Base-by-base conservation (phyloP, 495 filamentous ascomycete genomes). In the Penicillium cataractarum region DNA sequence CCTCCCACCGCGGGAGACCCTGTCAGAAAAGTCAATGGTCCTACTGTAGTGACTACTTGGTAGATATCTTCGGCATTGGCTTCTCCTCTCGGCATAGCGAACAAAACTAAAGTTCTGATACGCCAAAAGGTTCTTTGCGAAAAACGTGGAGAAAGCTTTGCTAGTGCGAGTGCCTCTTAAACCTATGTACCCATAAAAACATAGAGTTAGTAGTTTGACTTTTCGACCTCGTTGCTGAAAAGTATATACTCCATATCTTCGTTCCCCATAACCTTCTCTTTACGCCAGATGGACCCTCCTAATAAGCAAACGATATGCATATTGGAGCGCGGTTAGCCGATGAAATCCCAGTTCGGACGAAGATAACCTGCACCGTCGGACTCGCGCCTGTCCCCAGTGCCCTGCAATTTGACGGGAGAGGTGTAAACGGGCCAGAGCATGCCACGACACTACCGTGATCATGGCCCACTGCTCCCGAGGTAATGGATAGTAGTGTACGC, bases 51-150 rank as follows among this genome's bases (percentile, higher is more conserved):
- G n/a, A n/a, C n/a, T n/a, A n/a, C n/a, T n/a, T n/a, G n/a, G n/a
- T 56, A 22, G 13, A 42, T 15, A 48, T 48, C 26, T 32, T 61
- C 62, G 62, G 62, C 56, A 42, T 24, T 50, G 40, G 56, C 57
- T 64, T 60, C 62, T 64, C 50, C 37, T 64, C 56, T 55, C 12
- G 62, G 62, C 32, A 40, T 33, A 60, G 29, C 37, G 15, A 46
- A 13, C 3, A 54, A 26, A 35, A 31, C 26, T 31, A 32, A 54
- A 24, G 51, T 56, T 56, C 35, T 56, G 53, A 56, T 56, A 22
- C 6, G 29, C 51, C 4, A 24, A 35, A 54, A 54, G 51, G 51
- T 35, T 54, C 51, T 22, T 33, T 33, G 27, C 22, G 6, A 8
- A 21, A 22, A 54, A 54, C 51, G 27, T 54, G 51, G 51, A 54